Evolutionary conservation across 768 basidiomycete species (phyloP), one percentile per base, ranked within the genome.

Genomic region (Naganishia onofrii): DNA sequence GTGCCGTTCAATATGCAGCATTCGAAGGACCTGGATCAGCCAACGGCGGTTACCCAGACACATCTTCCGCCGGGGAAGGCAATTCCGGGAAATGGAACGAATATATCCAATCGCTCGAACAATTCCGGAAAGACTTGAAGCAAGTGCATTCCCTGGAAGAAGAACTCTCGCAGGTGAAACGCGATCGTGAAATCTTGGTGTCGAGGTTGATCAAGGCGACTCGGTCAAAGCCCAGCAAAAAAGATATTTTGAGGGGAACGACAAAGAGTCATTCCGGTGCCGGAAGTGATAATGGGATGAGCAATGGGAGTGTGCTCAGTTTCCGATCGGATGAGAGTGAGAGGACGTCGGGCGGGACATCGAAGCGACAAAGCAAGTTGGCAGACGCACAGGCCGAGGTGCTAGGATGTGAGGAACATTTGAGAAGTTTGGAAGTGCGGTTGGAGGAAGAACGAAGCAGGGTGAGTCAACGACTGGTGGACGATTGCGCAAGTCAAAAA

Each of bases 81-180:
- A 70, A 74, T 26, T 74, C 71, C 34, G 71, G 56, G n/a, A 72
- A 67, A 53, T 81, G 80, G 80, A 76, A 79, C 68, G 70, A 77
- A 26, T 81, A 78, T 57, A 70, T 81, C 53, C 67, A 71, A 10
- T 72, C 71, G 44, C 72, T 81, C 21, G 80, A 81, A 23, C 68
- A 74, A n/a, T 81, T 81, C 74, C 67, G 80, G 8, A 78, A 78
- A 67, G 80, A 81, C 48, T 74, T 81, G 66, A 81, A 81, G 67
- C 74, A 78, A 31, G 78, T 81, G 46, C 80, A 81, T 69, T 65
- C 74, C 8, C 75, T 81, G 15, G 80, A 81, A 74, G 80, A 81
- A 57, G 80, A 81, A 58, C 64, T 81, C 46, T 70, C 67, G n/a
- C 68, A 79, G 48, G 80, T 81, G 13, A 77, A 78, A 70, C 66